A percentile compares a stretch with the other conserved stretches of the same genome.
phyloP scores from a whole-genome alignment of 345 rosid species.

The Pistacia vera region DNA sequence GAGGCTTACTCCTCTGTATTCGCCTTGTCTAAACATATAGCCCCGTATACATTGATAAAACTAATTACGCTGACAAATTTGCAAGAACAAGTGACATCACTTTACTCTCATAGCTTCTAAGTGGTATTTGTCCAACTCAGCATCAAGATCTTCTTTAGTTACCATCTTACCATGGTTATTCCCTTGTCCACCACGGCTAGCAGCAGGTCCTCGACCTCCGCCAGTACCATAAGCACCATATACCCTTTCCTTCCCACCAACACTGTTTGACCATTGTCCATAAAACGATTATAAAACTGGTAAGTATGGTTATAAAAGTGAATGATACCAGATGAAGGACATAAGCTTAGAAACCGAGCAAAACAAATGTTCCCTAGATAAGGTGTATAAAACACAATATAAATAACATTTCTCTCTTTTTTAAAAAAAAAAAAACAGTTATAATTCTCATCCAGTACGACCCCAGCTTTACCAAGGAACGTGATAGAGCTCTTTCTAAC shows the following conservation, averaged over 20 bases:
- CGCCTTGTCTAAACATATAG: no score
- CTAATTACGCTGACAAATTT: no score
- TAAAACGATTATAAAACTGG: not conserved
- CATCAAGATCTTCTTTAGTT: slow-evolving; percentile 63
- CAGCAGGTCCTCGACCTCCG: slow-evolving; percentile 18
- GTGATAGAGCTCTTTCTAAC: not conserved
- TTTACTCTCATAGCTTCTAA: slow-evolving; percentile 38
- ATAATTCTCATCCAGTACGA: no score
- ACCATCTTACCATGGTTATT: slow-evolving; percentile 31
- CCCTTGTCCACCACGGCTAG: slow-evolving; percentile 22
- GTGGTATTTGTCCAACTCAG: slow-evolving; percentile 61
- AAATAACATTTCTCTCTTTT: no score
- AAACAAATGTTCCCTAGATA: no score
- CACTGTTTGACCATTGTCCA: slow-evolving; percentile 24
- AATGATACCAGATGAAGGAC: no score
- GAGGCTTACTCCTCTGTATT: no score
- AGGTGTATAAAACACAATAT: no score
- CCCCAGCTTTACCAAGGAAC: not conserved
- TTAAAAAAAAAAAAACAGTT: no score
- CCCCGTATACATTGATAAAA: no score
- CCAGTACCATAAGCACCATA: not conserved
- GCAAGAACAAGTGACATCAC: slow-evolving; percentile 15
- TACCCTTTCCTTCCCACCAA: slow-evolving; percentile 24
- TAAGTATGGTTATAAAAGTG: not conserved
- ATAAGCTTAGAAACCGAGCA: no score